Conservation (phyloP, 2,329 filamentous ascomycete species). For the Cladobotryum mycophilum region DNA sequence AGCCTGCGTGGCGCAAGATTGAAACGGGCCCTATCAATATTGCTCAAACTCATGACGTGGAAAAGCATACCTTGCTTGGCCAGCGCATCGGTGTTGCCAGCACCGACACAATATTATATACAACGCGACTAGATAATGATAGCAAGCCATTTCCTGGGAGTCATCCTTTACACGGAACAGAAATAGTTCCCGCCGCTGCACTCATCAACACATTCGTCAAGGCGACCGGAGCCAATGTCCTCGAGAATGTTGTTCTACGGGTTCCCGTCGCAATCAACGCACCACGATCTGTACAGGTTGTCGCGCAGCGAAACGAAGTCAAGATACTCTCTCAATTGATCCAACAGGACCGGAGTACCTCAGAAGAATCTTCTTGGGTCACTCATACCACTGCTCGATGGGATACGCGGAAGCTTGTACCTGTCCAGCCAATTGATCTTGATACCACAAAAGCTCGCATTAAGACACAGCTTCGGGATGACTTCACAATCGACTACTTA, state of each 20-base stretch:
- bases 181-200: constrained; percentile 9
- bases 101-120: constrained; percentile 3
- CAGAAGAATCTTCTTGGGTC: too few relatives aligned
- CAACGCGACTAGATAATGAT: constrained; percentile 2
- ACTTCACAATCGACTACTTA: constrained; percentile 9
- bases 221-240: constrained; percentile 1
- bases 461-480: neutral
- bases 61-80: constrained; percentile 7
- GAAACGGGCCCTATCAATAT: neutral
- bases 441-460: too few relatives aligned
- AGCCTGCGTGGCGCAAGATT: too few relatives aligned
- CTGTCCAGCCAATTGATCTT: too few relatives aligned
- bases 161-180: constrained; percentile 10
- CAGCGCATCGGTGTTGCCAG: constrained; percentile 4
- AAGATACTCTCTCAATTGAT: too few relatives aligned
- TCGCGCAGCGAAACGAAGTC: too few relatives aligned
- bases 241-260: constrained; percentile 2
- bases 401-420: too few relatives aligned
- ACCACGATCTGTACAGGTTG: constrained; percentile 1
- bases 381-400: too few relatives aligned
- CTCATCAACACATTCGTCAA: constrained; percentile 11
- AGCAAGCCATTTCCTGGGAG: constrained; percentile 10
- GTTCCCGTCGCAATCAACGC: constrained; percentile 8
- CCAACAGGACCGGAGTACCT: too few relatives aligned
- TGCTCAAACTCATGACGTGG: neutral